Conservation (phyloP, 2,329 filamentous ascomycete species). For the Nothophoma quercina region DNA sequence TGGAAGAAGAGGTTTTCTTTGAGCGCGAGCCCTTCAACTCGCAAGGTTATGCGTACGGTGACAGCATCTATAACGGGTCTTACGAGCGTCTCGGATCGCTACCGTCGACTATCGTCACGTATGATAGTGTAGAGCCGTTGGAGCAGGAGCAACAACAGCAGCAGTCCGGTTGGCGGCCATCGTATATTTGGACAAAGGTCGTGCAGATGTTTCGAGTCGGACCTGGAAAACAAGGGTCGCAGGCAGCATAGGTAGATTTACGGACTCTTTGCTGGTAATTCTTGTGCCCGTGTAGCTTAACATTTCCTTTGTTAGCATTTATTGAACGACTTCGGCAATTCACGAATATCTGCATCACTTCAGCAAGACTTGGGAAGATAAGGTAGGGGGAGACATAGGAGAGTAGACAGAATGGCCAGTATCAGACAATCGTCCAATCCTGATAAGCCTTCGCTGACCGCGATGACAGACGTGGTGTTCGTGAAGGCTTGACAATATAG, state of each 20-base stretch:
- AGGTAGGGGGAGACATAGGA: too few species aligned
- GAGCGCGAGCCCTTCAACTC: background rate
- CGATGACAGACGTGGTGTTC: background rate
- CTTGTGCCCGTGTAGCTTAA: too few species aligned
- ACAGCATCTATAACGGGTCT: background rate
- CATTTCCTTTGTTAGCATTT: background rate
- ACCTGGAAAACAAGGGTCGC: background rate
- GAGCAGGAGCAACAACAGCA: too few species aligned
- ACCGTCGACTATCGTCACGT: background rate
- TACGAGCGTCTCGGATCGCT: background rate
- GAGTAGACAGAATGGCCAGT: too few species aligned
- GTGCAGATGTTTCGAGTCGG: background rate
- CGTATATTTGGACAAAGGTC: background rate
- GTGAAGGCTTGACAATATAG: background rate
- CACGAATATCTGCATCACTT: too few species aligned
- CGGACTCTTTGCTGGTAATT: background rate
- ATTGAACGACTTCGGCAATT: background rate
- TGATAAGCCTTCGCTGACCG: too few species aligned
- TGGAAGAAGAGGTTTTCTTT: conserved; percentile 3
- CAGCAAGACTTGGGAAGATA: too few species aligned
- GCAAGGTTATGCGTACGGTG: background rate
- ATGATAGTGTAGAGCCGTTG: background rate
- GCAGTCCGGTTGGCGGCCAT: background rate
- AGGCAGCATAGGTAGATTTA: background rate
- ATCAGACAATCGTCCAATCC: too few species aligned